Evolutionary conservation across 2,329 filamentous ascomycete species (phyloP), one percentile per base, ranked within the genome.

Genomic region (Ceratocystis eucalypticola): DNA sequence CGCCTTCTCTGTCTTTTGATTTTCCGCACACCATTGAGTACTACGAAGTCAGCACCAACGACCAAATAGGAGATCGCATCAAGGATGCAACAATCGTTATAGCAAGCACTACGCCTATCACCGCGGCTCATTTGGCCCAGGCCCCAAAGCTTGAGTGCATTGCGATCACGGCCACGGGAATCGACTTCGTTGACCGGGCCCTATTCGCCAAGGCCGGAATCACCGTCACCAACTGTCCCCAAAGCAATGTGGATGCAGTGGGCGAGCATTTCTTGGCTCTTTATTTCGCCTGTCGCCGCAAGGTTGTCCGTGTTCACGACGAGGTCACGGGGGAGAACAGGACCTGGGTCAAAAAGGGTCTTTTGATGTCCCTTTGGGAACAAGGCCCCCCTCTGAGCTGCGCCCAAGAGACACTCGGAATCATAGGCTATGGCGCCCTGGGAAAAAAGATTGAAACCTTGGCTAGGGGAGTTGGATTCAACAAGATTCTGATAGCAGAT

Each of bases 371-470:
- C 3, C 41, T 65, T 1, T 67, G 66, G 66, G 55, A 65, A 59
- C 66, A 67, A 59, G 65, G 63, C 3, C 69, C 70, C n/a, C 72
- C 72, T n/a, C 67, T 69, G 12, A 69, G 70, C n/a, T 73, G 72
- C 61, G 64, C 65, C 25, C 70, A 71, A n/a, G 72, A 73, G 63
- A 71, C 70, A 3, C 70, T 70, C 5, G 71, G 70, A 8, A 69
- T 73, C 30, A 65, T 73, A n/a, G 72, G 72, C 7, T 71, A 73
- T 48, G 72, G 72, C 2, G 69, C 69, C 17, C 68, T 71, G 20
- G 72, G 72, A 4, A 70, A 70, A 28, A 67, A 69, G 17, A 68
- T 73, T 22, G 71, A 69, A 2, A 55, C 68, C n/a, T 53, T 73
- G 48, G 70, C 70, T 12, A 46, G 64, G 1, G 65, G 66, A 3